Evolutionary conservation across 2,329 filamentous ascomycete genomes (phyloP).

Genomic region (Aspergillus spinulosporus): DNA sequence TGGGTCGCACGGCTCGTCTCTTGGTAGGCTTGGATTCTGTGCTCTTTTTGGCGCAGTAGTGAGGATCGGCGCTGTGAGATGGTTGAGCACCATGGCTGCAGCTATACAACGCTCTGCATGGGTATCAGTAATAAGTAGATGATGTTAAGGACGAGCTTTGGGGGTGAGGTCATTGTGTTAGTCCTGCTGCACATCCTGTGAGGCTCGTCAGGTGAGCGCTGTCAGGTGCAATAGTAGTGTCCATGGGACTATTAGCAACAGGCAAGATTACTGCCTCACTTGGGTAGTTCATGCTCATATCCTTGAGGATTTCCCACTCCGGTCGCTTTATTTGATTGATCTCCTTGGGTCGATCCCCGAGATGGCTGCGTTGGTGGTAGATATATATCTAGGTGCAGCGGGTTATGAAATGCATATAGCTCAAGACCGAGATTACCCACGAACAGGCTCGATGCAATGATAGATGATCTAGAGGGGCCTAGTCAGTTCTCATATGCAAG

Average conservation of each 20-base stretch:
- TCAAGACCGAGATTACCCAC: no score
- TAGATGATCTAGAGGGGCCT: no score
- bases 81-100: conserved; percentile 12
- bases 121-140: not conserved
- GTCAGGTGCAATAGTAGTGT: not conserved
- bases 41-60: not conserved
- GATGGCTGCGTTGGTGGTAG: no score
- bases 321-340: not conserved
- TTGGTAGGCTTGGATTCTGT: not conserved
- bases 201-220: not conserved
- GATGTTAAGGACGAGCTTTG: not conserved
- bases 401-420: no score
- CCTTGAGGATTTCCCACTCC: not conserved
- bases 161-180: not conserved
- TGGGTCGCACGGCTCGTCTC: conserved; percentile 27
- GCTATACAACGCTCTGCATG: not conserved
- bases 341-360: not conserved
- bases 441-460: no score
- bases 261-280: not conserved
- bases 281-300: not conserved
- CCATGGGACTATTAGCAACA: not conserved
- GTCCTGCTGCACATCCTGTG: not conserved
- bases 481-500: no score
- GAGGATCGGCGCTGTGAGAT: conserved; percentile 10
- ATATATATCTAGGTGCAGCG: no score